A percentile compares a stretch with the other conserved stretches of the same genome.
These are phyloP conservation scores for Eucalyptus decipiens DNA, from an alignment of 345 rosid genomes.

Conservation along the genomic window DNA sequence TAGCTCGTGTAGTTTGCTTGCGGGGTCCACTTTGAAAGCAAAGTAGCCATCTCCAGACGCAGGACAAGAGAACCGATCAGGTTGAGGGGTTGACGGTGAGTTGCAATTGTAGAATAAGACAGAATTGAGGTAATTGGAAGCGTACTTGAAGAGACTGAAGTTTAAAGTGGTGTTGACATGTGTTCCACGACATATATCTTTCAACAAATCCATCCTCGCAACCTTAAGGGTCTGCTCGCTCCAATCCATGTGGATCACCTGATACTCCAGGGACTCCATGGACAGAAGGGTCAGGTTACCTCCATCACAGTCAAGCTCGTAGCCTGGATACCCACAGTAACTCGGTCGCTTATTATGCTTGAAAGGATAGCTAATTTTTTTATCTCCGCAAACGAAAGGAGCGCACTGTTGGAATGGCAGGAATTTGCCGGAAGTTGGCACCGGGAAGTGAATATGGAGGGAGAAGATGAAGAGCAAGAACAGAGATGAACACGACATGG, in stretches of 20 bases:
- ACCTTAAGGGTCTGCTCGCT: not conserved
- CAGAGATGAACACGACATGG: rapidly evolving
- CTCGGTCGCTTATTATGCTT: rapidly evolving
- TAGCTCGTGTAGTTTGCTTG: rapidly evolving
- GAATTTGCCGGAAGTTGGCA: rapidly evolving
- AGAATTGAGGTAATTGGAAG: not conserved
- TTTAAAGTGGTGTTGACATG: not conserved
- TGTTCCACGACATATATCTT: not conserved
- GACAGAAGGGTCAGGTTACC: rapidly evolving
- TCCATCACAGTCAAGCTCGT: not conserved
- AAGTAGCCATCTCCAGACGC: rapidly evolving
- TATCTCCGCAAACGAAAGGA: not conserved
- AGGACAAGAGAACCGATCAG: not conserved
- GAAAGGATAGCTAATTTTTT: not conserved
- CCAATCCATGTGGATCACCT: rapidly evolving
- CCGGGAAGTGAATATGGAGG: not conserved
- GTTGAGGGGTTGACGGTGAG: rapidly evolving
- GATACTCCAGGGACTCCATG: not conserved
- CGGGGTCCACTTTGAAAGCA: rapidly evolving
- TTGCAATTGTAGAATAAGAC: not conserved
- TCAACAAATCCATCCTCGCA: not conserved
- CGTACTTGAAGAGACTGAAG: not conserved
- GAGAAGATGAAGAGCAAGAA: not conserved
- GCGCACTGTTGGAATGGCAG: rapidly evolving
- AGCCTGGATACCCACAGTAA: not conserved